Conservation (phyloP, 192 early-diverging fungal species). For the Linnemannia exigua region DNA sequence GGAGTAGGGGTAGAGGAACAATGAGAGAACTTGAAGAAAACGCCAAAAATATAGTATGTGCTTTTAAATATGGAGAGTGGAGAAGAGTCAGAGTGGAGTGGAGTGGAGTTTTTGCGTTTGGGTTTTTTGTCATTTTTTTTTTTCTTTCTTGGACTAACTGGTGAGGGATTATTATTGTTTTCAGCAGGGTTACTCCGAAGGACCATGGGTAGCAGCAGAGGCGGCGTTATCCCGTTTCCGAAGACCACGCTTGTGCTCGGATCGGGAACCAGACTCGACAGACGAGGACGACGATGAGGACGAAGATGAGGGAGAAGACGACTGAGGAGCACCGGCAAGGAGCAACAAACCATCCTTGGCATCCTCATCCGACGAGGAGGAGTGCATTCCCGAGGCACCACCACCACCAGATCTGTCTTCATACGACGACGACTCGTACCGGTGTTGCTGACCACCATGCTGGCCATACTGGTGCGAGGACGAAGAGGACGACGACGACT, state of each 20-base stretch:
- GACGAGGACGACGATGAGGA: neutral
- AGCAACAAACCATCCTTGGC: slow-evolving; percentile 44
- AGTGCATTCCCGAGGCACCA: neutral
- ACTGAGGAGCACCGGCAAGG: slow-evolving; percentile 6
- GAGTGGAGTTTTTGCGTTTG: neutral
- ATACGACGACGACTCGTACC: neutral
- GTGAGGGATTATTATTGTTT: neutral
- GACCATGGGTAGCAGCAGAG: neutral
- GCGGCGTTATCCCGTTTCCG: neutral
- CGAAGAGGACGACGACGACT: neutral
- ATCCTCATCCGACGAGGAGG: slow-evolving; percentile 40
- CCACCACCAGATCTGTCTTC: neutral
- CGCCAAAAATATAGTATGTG: no score
- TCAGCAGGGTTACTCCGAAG: neutral
- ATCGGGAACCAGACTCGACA: neutral
- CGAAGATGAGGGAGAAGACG: neutral
- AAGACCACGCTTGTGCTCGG: neutral
- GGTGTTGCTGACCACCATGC: neutral
- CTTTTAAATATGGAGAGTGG: neutral
- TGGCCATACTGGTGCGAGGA: neutral
- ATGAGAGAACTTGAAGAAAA: neutral
- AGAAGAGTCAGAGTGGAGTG: neutral
- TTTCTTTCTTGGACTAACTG: no score
- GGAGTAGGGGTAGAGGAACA: neutral
- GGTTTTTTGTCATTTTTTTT: no score